Base-by-base conservation (phyloP, 768 basidiomycete genomes). In the Guyanaporus albipodus region DNA sequence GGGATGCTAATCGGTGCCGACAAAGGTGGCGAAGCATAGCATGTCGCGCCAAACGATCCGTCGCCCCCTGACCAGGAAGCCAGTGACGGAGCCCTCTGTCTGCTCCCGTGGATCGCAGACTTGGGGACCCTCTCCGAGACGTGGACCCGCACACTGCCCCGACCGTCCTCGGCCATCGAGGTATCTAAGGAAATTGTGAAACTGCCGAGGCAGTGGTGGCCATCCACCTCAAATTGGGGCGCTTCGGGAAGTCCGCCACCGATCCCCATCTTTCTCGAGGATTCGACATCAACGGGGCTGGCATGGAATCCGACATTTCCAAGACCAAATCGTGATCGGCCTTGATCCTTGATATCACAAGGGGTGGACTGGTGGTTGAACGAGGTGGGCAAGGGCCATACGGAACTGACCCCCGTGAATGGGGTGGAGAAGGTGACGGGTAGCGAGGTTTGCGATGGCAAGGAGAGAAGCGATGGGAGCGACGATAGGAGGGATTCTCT, bases 161-260 rank as follows among this genome's bases (percentile, higher is more conserved):
- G 84, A 48, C 85, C 83, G 58, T 84, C 78, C 53, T 83, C 76
- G 39, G 74, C 72, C 26, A 81, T 71, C 33, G 72, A 74, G 37
- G 83, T 69, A 54, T 89, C 87, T 56, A 90, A 86, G 33, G 84
- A 84, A 61, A 90, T 82, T 54, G 84, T 78, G 43, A 89, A 68
- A 34, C 76, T 79, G 45, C 75, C 76, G 34, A 85, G 72, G 33
- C 70, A 73, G 22, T 29, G 54, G 32, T 73, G 71, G 34, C 71
- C 73, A 34, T 72, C 67, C 43, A 71, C 59, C 46, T 81, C 78
- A 19, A 75, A 65, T 57, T 82, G 82, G 27, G 80, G 77, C 56
- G 77, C 79, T 42, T 70, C 73, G 26, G 61, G 52, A 19, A 67
- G 50, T 44, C 70, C 59, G 38, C 66, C 49, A 40, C 65, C 59